Percentiles rank a stretch among this genome's conserved stretches.
Evolutionary conservation across 2,329 filamentous ascomycete genomes (phyloP).

Genomic region (Diaporthe velutina): DNA sequence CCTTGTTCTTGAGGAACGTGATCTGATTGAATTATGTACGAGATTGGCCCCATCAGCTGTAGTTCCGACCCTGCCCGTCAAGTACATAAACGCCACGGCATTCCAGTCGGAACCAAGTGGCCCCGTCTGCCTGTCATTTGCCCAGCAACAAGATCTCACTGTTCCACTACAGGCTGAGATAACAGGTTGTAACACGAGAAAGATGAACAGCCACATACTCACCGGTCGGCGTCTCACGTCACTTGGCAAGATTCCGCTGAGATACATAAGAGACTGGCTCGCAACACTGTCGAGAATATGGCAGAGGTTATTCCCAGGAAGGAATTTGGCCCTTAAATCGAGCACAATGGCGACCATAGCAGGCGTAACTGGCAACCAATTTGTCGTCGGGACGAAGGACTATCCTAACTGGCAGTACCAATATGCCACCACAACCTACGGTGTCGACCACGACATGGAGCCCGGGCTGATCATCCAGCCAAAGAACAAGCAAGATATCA

Average conservation of each 20-base stretch:
- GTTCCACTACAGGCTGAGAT: not conserved
- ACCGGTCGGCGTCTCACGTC: not conserved
- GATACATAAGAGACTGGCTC: not conserved
- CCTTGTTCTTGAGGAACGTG: not conserved
- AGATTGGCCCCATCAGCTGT: not conserved
- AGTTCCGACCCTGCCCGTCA: not conserved
- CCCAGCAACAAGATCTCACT: not conserved
- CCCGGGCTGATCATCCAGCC: constrained; percentile 60
- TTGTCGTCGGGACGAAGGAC: not conserved
- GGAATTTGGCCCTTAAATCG: fast-evolving
- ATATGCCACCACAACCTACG: constrained; percentile 59
- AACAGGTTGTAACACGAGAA: not conserved
- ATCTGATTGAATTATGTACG: not conserved
- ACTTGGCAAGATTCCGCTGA: not conserved
- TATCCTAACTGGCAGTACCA: constrained; percentile 51
- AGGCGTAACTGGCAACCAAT: constrained; percentile 31
- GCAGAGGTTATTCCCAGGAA: not conserved
- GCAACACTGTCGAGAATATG: not conserved
- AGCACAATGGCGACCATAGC: constrained; percentile 31
- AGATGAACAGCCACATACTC: not conserved
- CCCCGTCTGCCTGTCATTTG: not conserved
- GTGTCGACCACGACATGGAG: constrained; percentile 56
- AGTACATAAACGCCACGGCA: not conserved
- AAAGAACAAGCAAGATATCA: constrained; percentile 57
- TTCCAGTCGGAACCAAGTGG: not conserved